Conservation (phyloP, 2,329 filamentous ascomycete species). For the Penicillium sp. region DNA sequence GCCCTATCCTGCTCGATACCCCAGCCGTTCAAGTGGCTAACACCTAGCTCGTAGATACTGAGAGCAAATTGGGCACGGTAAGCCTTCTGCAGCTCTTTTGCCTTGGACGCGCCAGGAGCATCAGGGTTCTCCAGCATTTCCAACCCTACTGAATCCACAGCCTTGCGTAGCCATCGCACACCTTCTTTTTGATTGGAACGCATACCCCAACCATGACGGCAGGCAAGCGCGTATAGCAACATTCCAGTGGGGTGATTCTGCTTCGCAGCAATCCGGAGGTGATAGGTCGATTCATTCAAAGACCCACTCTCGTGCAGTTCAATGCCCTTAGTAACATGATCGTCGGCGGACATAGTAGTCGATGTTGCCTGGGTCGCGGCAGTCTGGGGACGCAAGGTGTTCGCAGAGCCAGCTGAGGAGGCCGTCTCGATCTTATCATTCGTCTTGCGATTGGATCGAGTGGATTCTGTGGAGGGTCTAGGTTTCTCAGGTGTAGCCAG, state of each 20-base stretch:
- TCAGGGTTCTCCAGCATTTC: conserved; percentile 78
- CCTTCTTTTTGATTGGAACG: conserved; percentile 86
- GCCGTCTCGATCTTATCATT: conserved; percentile 45
- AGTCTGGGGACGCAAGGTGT: conserved; percentile 55
- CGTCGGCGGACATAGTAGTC: conserved; percentile 58
- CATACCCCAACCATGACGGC: conserved; percentile 97
- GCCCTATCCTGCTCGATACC: conserved; percentile 90
- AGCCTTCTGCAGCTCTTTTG: conserved; percentile 69
- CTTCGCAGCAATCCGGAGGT: conserved; percentile 83
- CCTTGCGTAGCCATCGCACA: conserved; percentile 87
- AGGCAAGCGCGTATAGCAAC: conserved; percentile 92
- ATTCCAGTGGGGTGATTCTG: conserved; percentile 88
- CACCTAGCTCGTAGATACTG: conserved; percentile 92
- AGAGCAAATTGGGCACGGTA: conserved; percentile 91
- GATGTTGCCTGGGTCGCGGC: conserved; percentile 29
- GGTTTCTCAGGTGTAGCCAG: conserved; percentile 4
- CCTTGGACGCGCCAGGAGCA: conserved; percentile 51
- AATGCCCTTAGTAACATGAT: conserved; percentile 88
- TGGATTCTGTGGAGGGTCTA: conserved; percentile 15
- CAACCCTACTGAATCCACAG: conserved; percentile 77
- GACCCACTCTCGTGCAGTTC: conserved; percentile 84
- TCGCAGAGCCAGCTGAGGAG: conserved; percentile 63
- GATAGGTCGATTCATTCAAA: conserved; percentile 92
- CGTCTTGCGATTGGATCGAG: neutral
- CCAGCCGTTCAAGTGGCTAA: conserved; percentile 98